Evolutionary conservation across 2,329 filamentous ascomycete species (phyloP), one percentile per base, ranked within the genome.

Genomic region (Laburnicola sp.): DNA sequence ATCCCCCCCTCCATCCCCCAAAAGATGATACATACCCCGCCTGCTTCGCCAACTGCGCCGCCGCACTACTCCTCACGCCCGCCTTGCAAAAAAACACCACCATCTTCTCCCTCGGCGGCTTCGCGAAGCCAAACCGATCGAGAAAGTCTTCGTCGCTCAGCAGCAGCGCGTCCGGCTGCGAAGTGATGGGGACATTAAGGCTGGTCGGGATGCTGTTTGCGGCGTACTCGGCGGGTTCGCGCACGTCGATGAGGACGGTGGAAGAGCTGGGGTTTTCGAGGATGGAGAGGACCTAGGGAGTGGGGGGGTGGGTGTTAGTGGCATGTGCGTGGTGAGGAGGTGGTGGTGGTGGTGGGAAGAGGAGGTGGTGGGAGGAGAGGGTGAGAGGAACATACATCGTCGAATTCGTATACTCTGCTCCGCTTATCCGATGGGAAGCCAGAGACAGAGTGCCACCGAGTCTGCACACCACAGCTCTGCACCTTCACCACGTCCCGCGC

Each of bases 261-360:
- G 66, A 62, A 45, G 62, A 40, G 37, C 60, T 58, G 5, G 65
- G 62, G 31, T 56, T 50, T 56, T 65, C 56, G 52, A 65, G 41
- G 38, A 76, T 63, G 49, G 67, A 51, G 47, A 75, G 68, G 49
- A 76, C 58, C 61, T 74, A 40, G 8, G 7, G 25, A 8, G n/a
- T n/a, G n/a, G 6, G 99, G 99, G 57, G 3, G 2, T 30, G 7
- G 11, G 3, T 3, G n/a, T 11, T 11, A 9, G 34, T n/a, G 27
- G 28, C 6, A 22, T 16, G 40, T 46, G 2, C 8, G 25, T 40
- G 27, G 37, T 4, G 30, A 36, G 31, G 36, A 49, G 22, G 21
- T 3, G 10, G 6, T 5, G 16, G 22, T 25, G 16, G 25, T 31
- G 22, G 21, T n/a, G 6, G 10, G 2, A 22, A 16, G 28, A 9